A percentile compares a stretch with the other conserved stretches of the same genome.
These are phyloP conservation scores for Amanita muscaria DNA, from an alignment of 768 basidiomycete species.

Conservation along the genomic window DNA sequence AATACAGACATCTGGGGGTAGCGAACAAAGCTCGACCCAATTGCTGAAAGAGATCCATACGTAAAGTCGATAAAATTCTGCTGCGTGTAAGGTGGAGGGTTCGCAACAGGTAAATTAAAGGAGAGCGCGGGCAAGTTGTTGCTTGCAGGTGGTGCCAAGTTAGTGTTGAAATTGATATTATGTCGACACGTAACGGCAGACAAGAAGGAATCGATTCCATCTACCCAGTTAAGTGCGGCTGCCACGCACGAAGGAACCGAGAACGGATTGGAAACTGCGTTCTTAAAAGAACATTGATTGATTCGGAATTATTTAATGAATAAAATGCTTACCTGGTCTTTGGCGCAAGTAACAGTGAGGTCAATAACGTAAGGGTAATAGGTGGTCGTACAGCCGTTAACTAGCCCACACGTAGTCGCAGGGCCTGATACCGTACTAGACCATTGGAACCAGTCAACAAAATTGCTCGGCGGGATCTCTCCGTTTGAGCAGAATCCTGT, in stretches of 20 bases:
- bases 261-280: slow-evolving; percentile 10
- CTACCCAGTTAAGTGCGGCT: slow-evolving; percentile 10
- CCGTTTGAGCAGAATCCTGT: slow-evolving; percentile 11
- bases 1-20: slow-evolving; percentile 4
- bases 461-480: slow-evolving; percentile 7
- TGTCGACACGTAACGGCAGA: slow-evolving; percentile 10
- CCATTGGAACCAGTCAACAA: slow-evolving; percentile 13
- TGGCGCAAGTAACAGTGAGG: slow-evolving; percentile 8
- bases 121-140: slow-evolving; percentile 8
- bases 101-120: slow-evolving; percentile 5
- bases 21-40: slow-evolving; percentile 5
- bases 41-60: neutral
- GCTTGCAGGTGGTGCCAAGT: slow-evolving; percentile 2
- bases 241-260: slow-evolving; percentile 9
- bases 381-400: slow-evolving; percentile 7
- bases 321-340: slow-evolving; percentile 1
- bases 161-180: slow-evolving; percentile 7
- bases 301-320: neutral
- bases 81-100: slow-evolving; percentile 8
- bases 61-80: slow-evolving; percentile 10
- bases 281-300: neutral
- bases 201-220: slow-evolving; percentile 11
- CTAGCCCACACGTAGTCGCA: slow-evolving; percentile 4
- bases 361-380: slow-evolving; percentile 9
- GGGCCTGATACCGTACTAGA: slow-evolving; percentile 9